Evolutionary conservation across 2,329 filamentous ascomycete species (phyloP), one percentile per base, ranked within the genome.

Genomic region (Raffaelea ambrosiae): DNA sequence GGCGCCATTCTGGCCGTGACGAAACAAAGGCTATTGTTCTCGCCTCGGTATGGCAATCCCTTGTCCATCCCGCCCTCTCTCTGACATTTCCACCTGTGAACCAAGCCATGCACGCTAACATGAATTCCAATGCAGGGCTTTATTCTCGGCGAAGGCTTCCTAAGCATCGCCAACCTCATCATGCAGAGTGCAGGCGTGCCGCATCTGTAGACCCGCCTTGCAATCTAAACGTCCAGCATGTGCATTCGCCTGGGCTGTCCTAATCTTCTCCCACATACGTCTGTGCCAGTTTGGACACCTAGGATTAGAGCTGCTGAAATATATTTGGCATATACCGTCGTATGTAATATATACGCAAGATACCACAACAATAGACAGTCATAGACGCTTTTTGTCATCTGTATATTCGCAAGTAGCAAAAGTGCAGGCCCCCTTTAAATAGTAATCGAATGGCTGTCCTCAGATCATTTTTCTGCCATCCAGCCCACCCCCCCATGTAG

Each of bases 81-180:
- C 19, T 40, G 46, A 29, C 21, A 47, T n/a, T n/a, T n/a, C n/a
- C n/a, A n/a, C n/a, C n/a, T n/a, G n/a, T n/a, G n/a, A n/a, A n/a
- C n/a, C n/a, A n/a, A n/a, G n/a, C n/a, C n/a, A n/a, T n/a, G n/a
- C n/a, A n/a, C n/a, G n/a, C n/a, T n/a, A 29, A 7, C 26, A 13
- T 29, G 26, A 42, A 43, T 40, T 48, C 58, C 20, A 53, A 40
- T 14, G 31, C 38, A 80, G 76, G 93, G 93, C 0, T 80, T 97
- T 52, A 96, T 98, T 54, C 71, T 98, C 8, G 89, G 91, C 1
- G 91, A 97, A 63, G 91, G 91, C 0, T 80, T 97, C 54, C 70
- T 95, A 54, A 96, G 90, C 61, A 95, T 98, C 58, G 76, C 93
- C 22, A 97, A 96, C 61, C 66, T 98, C 48, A 68, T 86, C 9